Conservation (phyloP, 139 green algal species). For the Chlorella sorokiniana region DNA sequence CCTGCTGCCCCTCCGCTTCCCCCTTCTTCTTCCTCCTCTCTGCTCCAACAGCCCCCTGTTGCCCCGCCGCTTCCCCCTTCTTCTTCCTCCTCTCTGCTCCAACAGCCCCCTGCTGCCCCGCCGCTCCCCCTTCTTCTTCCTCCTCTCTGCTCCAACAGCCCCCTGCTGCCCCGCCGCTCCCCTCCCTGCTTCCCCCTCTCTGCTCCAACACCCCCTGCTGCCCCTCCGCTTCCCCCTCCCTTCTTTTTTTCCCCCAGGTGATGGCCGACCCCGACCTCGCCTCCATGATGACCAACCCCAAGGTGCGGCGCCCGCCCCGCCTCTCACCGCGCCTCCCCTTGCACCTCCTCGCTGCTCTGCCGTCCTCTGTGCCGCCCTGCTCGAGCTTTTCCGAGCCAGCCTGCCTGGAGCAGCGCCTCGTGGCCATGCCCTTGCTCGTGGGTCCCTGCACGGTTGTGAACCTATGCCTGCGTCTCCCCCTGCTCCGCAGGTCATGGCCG, state of each 20-base stretch:
- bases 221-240: neutral
- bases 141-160: neutral
- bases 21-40: no score
- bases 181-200: no score
- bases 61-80: no score
- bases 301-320: conserved; percentile 24
- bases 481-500: conserved; percentile 57
- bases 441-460: no score
- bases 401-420: no score
- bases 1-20: no score
- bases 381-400: no score
- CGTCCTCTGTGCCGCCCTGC: neutral
- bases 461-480: neutral
- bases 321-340: neutral
- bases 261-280: conserved; percentile 83
- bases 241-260: conserved; percentile 40
- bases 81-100: no score
- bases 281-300: conserved; percentile 77
- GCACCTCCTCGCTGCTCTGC: neutral
- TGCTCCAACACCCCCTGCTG: neutral
- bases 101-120: no score
- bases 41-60: no score
- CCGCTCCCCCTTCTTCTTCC: no score
- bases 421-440: no score
- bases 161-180: neutral